Evolutionary conservation across 371 early-diverging fungal species (phyloP), one percentile per base, ranked within the genome.

Genomic region (Mortierella sp.): DNA sequence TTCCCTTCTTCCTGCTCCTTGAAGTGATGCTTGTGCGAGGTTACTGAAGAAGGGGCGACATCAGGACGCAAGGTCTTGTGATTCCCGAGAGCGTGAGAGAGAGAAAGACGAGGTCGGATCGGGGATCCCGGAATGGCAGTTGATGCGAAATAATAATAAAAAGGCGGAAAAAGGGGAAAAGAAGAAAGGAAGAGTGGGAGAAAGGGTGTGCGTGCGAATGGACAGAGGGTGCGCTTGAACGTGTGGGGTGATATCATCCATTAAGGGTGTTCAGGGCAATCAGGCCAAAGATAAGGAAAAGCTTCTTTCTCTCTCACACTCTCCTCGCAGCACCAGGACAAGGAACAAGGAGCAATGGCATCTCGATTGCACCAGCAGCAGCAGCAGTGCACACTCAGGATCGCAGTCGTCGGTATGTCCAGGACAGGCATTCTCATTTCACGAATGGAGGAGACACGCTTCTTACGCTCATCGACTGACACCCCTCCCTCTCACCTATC

Each of bases 401-500:
- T 81, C n/a, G 78, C 82, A 5, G 82, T 81, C 64, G 78, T 81
- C 21, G 77, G 82, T 81, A 24, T 37, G 26, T n/a, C 19, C 24
- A 28, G 69, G 3, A 31, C 37, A 16, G 26, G 8, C 55, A 40
- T 31, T 26, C 14, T 19, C 37, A 46, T 31, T 40, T 40, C 6
- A 40, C 16, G 40, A 31, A 24, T 43, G 13, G 10, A 26, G 26
- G 31, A 24, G 31, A 72, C 53, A 28, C n/a, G 11, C 43, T 8
- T 11, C 10, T 31, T 61, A 5, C 37, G 37, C 11, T 40, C 67
- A 24, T 24, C 67, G 9, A 64, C 3, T 24, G 64, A 64, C 34
- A 64, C 6, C 4, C 21, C 2, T 10, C 40, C 10, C 43, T 19
- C 21, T 76, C 8, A 34, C 50, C 34, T 55, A 21, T 19, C 5